A percentile compares a stretch with the other conserved stretches of the same genome.
These are phyloP conservation scores for Paracorniculantispora psalliotae DNA, from an alignment of 2,329 filamentous ascomycete species.

Conservation along the genomic window DNA sequence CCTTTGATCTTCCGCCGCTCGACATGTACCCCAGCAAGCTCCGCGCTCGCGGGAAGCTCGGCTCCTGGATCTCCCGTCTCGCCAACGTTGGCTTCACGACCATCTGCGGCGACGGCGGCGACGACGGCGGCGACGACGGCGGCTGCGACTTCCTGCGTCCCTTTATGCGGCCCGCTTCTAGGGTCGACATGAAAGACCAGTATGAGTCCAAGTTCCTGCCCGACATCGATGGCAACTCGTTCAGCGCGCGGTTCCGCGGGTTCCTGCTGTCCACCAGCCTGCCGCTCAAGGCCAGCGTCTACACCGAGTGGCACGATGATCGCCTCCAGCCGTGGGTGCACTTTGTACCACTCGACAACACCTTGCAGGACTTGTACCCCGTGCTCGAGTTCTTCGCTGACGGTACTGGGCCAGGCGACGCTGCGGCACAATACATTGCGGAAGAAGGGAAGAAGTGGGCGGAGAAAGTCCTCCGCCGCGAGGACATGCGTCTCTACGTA, in stretches of 20 bases:
- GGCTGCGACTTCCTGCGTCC: constrained; percentile 37
- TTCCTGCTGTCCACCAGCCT: constrained; percentile 61
- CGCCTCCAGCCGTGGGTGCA: constrained; percentile 66
- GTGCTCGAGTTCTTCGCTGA: constrained; percentile 63
- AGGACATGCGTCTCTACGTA: constrained; percentile 64
- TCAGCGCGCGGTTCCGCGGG: constrained; percentile 56
- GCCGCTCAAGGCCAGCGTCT: constrained; percentile 67
- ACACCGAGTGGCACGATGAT: constrained; percentile 70
- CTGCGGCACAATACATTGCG: constrained; percentile 56
- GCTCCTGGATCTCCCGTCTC: constrained; percentile 36
- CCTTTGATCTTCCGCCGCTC: constrained; percentile 44
- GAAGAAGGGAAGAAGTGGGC: constrained; percentile 56
- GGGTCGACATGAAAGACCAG: constrained; percentile 41
- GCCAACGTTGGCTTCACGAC: constrained; percentile 42
- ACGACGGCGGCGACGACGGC: constrained; percentile 30
- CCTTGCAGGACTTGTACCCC: constrained; percentile 60
- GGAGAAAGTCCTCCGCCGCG: constrained; percentile 53
- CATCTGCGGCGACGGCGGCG: constrained; percentile 31
- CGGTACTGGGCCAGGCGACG: constrained; percentile 41
- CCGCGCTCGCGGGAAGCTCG: constrained; percentile 30
- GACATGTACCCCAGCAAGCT: constrained; percentile 39
- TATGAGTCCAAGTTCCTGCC: constrained; percentile 61
- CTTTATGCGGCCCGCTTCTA: constrained; percentile 28
- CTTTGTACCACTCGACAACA: constrained; percentile 67
- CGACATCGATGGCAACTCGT: constrained; percentile 66